Evolutionary conservation across 805 yeast species (phyloP), one percentile per base, ranked within the genome.

Genomic region (Myxozyma sirexii): DNA sequence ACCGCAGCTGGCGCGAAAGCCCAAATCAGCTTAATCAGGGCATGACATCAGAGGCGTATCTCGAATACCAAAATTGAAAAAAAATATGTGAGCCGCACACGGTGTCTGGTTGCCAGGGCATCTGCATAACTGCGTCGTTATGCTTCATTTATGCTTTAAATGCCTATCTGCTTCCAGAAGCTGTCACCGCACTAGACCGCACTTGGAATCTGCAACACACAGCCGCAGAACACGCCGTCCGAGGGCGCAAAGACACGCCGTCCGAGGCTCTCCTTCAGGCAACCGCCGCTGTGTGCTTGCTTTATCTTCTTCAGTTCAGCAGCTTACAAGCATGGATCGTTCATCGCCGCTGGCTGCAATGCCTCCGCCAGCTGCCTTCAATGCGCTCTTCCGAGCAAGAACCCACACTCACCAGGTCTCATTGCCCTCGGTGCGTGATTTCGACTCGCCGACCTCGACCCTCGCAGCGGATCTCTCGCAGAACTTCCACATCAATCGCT

Each of bases 391-490:
- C 24, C 49, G 45, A 13, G 51, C 48, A 1, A 43, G 56, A 13
- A 24, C 60, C 4, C 62, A 57, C 50, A 12, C 41, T 21, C 64
- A 60, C 21, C 59, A 60, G 53, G 37, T 49, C 13, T 57, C 64
- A 21, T 31, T 57, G 54, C 64, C 64, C 3, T 45, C 59, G n/a
- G 48, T 56, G 13, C 49, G 56, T 45, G 68, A 60, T 51, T 46
- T 64, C 37, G 69, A 65, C 53, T 60, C 66, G 38, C 74, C 74
- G 21, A 65, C 76, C 8, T 57, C 72, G n/a, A 59, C 70, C 1
- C 60, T 73, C 56, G 75, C 76, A 1, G 74, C 76, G 2, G 77
- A 74, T 53, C 63, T 74, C 56, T 69, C 73, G 19, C 74, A 70
- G 63, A 74, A 74, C 63, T 74, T 74, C 61, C 74, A 70, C 56